phyloP scores from a whole-genome alignment of 345 rosid genomes.

The Hibiscus mutabilis region DNA sequence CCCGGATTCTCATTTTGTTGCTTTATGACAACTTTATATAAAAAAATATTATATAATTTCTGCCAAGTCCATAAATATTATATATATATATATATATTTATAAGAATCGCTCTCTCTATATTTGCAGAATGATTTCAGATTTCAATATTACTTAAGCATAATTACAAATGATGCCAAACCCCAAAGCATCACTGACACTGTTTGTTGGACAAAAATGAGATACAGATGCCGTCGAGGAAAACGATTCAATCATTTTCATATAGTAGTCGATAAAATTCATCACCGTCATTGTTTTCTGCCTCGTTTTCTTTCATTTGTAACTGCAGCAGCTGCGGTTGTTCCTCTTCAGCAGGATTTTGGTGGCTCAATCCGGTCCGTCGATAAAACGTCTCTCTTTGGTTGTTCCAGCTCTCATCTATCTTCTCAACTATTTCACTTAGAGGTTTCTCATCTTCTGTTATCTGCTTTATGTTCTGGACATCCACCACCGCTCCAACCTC shows the following conservation, averaged over 20 bases:
- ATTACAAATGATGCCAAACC: background rate
- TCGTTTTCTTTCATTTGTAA: conserved; percentile 7
- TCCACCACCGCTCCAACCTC: conserved; percentile 45
- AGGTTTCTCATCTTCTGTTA: conserved; percentile 38
- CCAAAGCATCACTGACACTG: background rate
- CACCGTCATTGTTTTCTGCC: conserved; percentile 12
- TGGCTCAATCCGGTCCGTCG: conserved; percentile 38
- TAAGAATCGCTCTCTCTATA: too few species aligned
- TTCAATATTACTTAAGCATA: too few species aligned
- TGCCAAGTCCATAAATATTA: too few species aligned
- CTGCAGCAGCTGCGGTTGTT: background rate
- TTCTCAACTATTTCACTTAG: conserved; percentile 40
- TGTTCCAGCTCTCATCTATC: conserved; percentile 49
- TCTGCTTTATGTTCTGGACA: conserved; percentile 10
- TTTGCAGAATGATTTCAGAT: too few species aligned
- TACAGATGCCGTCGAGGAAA: background rate
- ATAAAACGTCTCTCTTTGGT: conserved; percentile 36
- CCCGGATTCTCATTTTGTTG: background rate
- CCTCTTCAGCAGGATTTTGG: conserved; percentile 11
- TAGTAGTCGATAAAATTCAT: conserved; percentile 35
- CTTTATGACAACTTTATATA: background rate
- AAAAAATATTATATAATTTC: background rate
- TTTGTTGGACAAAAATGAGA: background rate
- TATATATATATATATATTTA: too few species aligned
- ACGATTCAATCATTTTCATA: conserved; percentile 1